Evolutionary conservation across 208 protist genomes (phyloP), one percentile per base, ranked within the genome.

Genomic region (Leishmania tarentolae): DNA sequence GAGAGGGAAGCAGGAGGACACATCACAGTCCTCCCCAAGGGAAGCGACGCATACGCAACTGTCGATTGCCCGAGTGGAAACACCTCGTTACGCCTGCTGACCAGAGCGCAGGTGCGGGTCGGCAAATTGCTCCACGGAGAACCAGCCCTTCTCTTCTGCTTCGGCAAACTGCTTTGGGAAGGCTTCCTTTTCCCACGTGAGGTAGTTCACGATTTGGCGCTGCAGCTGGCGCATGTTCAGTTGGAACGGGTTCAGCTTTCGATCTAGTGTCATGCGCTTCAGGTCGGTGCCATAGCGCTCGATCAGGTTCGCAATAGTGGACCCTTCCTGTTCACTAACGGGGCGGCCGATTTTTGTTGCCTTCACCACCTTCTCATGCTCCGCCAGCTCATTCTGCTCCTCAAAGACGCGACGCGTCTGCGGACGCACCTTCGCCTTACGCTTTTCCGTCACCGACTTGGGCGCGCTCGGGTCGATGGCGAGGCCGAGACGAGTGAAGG

Each of bases 161-260:
- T 94, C 92, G 24, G 83, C 87, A 79, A 94, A 94, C 69, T 83
- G 85, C 76, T 83, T 68, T 24, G 93, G 93, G 75, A 97, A 95
- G 13, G 92, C 90, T 0, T 92, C 93, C 84, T 89, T 87, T 85
- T 97, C 90, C 92, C 87, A 93, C 19, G 84, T 86, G 44, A 97
- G 83, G 72, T 97, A 97, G 79, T 97, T 97, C 80, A 93, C 88
- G 47, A 94, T 89, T 68, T 95, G 92, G 2, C 88, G 86, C 84
- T 97, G 93, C 79, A 97, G 88, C 86, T 97, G 93, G 21, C 93
- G 92, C 47, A 86, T 86, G 77, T 95, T 97, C 28, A 97, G 91
- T 77, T 97, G 93, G 79, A 94, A 95, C 1, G 93, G 93, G 80
- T 97, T 97, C 9, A 94, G 86, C 85, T 93, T 92, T 24, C 75